Base-by-base conservation (phyloP, 495 filamentous ascomycete genomes). In the Neurospora sp. region DNA sequence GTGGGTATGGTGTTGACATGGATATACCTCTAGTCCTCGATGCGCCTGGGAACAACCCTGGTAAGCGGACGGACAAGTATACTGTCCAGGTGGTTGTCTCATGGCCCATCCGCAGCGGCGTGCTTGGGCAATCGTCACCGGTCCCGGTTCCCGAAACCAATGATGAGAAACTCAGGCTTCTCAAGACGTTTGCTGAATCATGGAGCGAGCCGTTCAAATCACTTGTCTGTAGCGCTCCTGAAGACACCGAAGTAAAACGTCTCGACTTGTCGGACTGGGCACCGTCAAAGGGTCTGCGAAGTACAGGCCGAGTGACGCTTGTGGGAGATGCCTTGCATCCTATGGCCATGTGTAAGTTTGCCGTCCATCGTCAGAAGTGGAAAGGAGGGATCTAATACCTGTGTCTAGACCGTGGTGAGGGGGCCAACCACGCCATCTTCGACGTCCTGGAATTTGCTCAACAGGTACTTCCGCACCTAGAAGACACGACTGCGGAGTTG, bases 281-380 rank as follows among this genome's bases (percentile, higher is more conserved):
- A 70, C 81, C 80, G 39, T 77, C 78, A 73, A 78, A 65, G 73
- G 78, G 40, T 72, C 48, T 80, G 42, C 72, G 72, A 0, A 72
- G 73, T 2, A 69, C 20, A 1, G 85, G 88, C 2, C 76, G 81
- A 41, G 80, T 88, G 2, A 86, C 86, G 0, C 70, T 91, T 31
- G 82, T 86, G 7, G 89, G 89, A 4, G 90, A 91, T 79, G 88
- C 89, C 0, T 83, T 87, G 7, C 89, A 92, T 78, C 82, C 88
- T 1, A 91, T 91, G 89, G 83, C 86, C 0, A 86, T 85, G 74
- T 88, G 89, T 91, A 85, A 79, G 88, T 86, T 39, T 48, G 16
- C 27, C 27, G 27, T 31, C 22, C 22, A 27, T 27, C 22, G 22
- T 27, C 22, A 27, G 22, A 27, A 27, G 22, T 27, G 22, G 22